Evolutionary conservation across 495 filamentous ascomycete species (phyloP).

Genomic region (Apodospora peruviana): DNA sequence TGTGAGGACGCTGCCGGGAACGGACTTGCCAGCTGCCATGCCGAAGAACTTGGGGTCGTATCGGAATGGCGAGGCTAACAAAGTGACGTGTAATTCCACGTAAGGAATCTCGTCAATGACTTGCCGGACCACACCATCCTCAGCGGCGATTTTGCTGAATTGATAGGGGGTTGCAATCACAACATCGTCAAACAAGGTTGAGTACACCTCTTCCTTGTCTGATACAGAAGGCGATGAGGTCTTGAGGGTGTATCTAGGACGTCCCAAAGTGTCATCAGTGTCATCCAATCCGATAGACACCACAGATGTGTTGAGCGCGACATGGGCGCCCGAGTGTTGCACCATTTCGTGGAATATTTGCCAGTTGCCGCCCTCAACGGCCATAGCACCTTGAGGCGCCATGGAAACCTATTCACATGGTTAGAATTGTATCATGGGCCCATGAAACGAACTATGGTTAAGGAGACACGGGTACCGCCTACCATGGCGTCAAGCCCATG

Average conservation of each 20-base stretch:
- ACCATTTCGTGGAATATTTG: constrained; percentile 85
- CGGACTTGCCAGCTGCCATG: constrained; percentile 41
- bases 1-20: constrained; percentile 74
- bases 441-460: too few species aligned
- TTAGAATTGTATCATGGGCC: neutral
- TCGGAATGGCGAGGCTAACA: constrained; percentile 70
- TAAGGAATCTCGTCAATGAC: constrained; percentile 72
- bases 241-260: constrained; percentile 47
- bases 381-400: constrained; percentile 78
- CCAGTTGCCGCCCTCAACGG: constrained; percentile 88
- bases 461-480: constrained; percentile 28
- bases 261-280: constrained; percentile 3
- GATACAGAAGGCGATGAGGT: constrained; percentile 28
- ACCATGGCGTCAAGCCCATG: constrained; percentile 93
- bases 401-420: constrained; percentile 43
- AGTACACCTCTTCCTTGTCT: constrained; percentile 19
- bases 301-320: constrained; percentile 69
- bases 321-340: constrained; percentile 50
- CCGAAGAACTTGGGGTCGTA: constrained; percentile 67
- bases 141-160: constrained; percentile 58
- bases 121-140: constrained; percentile 36
- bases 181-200: constrained; percentile 64
- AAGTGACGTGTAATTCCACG: constrained; percentile 77
- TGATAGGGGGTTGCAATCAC: constrained; percentile 72
- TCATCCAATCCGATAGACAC: constrained; percentile 44